These are phyloP conservation scores for Helenozyma baotianmanensis DNA, from an alignment of 805 yeast genomes.

Conservation along the genomic window DNA sequence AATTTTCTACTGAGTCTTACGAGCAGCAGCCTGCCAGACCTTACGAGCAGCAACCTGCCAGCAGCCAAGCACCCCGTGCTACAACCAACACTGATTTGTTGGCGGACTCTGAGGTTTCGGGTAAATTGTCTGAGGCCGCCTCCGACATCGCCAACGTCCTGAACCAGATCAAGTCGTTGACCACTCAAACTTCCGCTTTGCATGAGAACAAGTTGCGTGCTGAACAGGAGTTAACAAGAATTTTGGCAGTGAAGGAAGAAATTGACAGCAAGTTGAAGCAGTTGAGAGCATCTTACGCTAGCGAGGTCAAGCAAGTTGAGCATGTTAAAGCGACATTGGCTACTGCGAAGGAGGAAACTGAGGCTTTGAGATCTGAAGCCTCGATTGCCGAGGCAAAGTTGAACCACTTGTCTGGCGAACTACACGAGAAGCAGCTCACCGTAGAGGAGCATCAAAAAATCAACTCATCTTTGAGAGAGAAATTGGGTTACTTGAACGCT, in stretches of 20 bases:
- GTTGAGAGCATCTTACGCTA: conserved; percentile 68
- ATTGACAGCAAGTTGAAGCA: conserved; percentile 67
- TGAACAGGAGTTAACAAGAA: conserved; percentile 68
- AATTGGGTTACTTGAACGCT: conserved; percentile 60
- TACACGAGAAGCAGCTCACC: conserved; percentile 54
- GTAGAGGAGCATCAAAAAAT: conserved; percentile 66
- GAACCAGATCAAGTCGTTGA: conserved; percentile 75
- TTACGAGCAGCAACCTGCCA: too few species aligned
- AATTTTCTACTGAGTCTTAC: neutral
- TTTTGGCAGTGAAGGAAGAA: conserved; percentile 61
- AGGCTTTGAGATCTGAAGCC: conserved; percentile 64
- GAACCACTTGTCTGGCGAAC: conserved; percentile 62
- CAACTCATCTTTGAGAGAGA: conserved; percentile 63
- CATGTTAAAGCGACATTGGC: conserved; percentile 61
- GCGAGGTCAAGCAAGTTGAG: conserved; percentile 71
- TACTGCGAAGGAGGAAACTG: conserved; percentile 63
- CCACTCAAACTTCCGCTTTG: conserved; percentile 66
- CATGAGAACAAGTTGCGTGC: conserved; percentile 71
- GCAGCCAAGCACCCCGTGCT: too few species aligned
- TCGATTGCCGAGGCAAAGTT: conserved; percentile 74
- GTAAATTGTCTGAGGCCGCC: conserved; percentile 71
- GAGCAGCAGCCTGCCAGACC: too few species aligned
- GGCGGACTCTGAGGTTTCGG: conserved; percentile 58
- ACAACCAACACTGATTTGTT: conserved; percentile 42
- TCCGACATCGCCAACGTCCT: conserved; percentile 84